Conservation (phyloP, 2,329 filamentous ascomycete species). For the Anisogramma anomala region DNA sequence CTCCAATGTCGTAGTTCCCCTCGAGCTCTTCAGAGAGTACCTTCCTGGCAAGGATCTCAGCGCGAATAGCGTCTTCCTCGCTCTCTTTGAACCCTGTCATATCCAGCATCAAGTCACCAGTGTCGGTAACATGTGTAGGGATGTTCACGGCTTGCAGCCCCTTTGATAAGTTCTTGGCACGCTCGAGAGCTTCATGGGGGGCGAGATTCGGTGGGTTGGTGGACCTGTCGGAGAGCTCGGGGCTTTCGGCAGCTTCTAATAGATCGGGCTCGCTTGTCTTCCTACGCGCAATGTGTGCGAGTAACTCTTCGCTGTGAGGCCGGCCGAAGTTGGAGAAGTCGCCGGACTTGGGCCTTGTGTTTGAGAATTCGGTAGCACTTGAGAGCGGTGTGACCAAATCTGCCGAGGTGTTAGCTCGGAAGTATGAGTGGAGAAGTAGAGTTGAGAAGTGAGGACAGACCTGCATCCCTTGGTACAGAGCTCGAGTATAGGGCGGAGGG, state of each 20-base stretch:
- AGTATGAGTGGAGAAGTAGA: not conserved
- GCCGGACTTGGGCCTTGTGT: slow-evolving; percentile 34
- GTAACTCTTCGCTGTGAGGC: slow-evolving; percentile 44
- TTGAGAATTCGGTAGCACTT: slow-evolving; percentile 39
- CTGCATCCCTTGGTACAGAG: slow-evolving; percentile 24
- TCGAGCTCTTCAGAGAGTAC: slow-evolving; percentile 87
- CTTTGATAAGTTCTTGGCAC: slow-evolving; percentile 74
- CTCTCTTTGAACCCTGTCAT: slow-evolving; percentile 96
- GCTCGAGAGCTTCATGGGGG: slow-evolving; percentile 63
- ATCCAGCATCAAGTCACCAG: slow-evolving; percentile 90
- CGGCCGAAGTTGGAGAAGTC: slow-evolving; percentile 38
- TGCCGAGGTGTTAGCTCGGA: slow-evolving; percentile 20
- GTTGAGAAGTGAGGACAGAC: slow-evolving; percentile 16
- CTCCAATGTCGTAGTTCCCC: slow-evolving; percentile 91
- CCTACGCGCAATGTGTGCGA: slow-evolving; percentile 35
- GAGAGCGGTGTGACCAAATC: slow-evolving; percentile 42
- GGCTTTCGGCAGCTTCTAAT: slow-evolving; percentile 28
- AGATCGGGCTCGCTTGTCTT: slow-evolving; percentile 24
- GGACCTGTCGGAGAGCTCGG: slow-evolving; percentile 39
- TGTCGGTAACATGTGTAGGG: slow-evolving; percentile 81
- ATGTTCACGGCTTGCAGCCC: slow-evolving; percentile 87
- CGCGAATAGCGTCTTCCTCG: slow-evolving; percentile 81
- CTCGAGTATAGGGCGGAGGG: slow-evolving; percentile 31
- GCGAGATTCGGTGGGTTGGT: slow-evolving; percentile 66
- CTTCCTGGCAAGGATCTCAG: slow-evolving; percentile 86